Conservation (phyloP, 2,329 filamentous ascomycete species). For the Ophiocordyceps camponoti-leonardi region DNA sequence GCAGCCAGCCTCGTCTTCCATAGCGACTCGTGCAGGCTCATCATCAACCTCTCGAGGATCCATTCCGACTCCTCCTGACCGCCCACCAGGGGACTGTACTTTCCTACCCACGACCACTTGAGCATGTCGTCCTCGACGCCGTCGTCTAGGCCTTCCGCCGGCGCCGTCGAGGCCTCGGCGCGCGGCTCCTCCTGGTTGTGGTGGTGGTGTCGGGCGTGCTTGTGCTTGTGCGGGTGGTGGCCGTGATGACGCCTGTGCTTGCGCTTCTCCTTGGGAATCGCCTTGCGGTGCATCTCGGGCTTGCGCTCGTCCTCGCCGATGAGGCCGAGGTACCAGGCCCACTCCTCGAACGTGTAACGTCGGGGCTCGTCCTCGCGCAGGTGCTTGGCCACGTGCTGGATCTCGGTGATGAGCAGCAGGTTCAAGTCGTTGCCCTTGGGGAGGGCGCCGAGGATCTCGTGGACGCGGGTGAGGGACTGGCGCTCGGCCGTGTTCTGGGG, state of each 20-base stretch:
- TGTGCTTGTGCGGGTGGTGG: not conserved
- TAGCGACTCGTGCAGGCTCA: conserved; percentile 26
- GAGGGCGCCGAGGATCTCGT: conserved; percentile 19
- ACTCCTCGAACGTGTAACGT: conserved; percentile 66
- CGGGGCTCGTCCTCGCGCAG: conserved; percentile 43
- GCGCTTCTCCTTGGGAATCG: conserved; percentile 9
- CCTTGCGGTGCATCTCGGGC: conserved; percentile 30
- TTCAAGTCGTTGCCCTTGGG: conserved; percentile 33
- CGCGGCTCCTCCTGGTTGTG: conserved; percentile 1
- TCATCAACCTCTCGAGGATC: conserved; percentile 49
- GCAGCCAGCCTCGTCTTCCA: conserved; percentile 1
- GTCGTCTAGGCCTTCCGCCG: conserved; percentile 9
- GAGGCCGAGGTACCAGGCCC: conserved; percentile 68
- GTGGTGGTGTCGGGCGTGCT: not conserved
- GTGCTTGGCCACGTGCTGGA: conserved; percentile 42
- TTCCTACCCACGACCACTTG: conserved; percentile 58
- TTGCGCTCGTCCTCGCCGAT: conserved; percentile 49
- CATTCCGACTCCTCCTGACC: conserved; percentile 53
- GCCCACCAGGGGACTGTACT: conserved; percentile 52
- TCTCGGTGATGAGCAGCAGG: conserved; percentile 54
- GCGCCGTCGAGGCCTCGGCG: conserved; percentile 1
- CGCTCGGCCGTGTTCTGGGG: conserved; percentile 13
- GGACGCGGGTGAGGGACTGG: conserved; percentile 17
- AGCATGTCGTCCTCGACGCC: conserved; percentile 8
- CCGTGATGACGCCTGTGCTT: not conserved